Percentiles rank a stretch among this genome's conserved stretches.
Conservation (phyloP, 2,329 filamentous ascomycete genomes). For the Fusarium coicis region DNA sequence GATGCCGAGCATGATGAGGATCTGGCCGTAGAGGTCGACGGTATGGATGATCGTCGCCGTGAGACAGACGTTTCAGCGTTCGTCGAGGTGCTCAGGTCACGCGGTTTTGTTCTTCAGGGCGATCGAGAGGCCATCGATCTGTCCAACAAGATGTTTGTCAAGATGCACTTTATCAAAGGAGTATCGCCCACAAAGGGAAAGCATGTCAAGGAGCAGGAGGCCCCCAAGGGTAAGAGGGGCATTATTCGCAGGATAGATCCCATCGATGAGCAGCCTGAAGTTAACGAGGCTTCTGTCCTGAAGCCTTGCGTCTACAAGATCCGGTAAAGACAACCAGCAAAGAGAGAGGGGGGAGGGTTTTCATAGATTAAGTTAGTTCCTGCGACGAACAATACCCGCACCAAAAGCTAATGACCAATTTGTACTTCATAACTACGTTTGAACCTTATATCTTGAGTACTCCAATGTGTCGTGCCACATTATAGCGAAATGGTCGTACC, state of each 20-base stretch:
- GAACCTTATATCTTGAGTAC: slow-evolving; percentile 28
- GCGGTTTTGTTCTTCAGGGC: slow-evolving; percentile 86
- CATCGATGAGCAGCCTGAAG: slow-evolving; percentile 68
- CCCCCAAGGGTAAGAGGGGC: slow-evolving; percentile 64
- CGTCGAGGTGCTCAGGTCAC: slow-evolving; percentile 80
- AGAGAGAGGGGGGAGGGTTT: neutral
- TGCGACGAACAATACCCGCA: slow-evolving; percentile 29
- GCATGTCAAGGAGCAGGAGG: slow-evolving; percentile 68
- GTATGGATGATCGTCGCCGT: slow-evolving; percentile 68
- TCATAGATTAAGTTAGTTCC: slow-evolving; percentile 20
- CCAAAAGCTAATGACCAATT: slow-evolving; percentile 28
- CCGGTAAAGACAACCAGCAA: slow-evolving; percentile 60
- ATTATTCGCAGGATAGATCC: slow-evolving; percentile 66
- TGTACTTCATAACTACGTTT: slow-evolving; percentile 26
- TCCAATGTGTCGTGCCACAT: slow-evolving; percentile 24
- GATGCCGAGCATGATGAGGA: slow-evolving; percentile 64
- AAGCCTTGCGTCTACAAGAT: slow-evolving; percentile 98
- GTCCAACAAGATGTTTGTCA: slow-evolving; percentile 97
- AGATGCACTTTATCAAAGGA: slow-evolving; percentile 94
- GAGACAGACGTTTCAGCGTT: slow-evolving; percentile 92
- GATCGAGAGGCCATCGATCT: slow-evolving; percentile 77
- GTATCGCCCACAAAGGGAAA: slow-evolving; percentile 80
- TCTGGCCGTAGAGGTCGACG: slow-evolving; percentile 77
- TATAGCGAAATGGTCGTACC: slow-evolving; percentile 6
- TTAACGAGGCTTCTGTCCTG: slow-evolving; percentile 73